phyloP scores from a whole-genome alignment of 2,329 filamentous ascomycete species.

The Hypoxylon sp. region DNA sequence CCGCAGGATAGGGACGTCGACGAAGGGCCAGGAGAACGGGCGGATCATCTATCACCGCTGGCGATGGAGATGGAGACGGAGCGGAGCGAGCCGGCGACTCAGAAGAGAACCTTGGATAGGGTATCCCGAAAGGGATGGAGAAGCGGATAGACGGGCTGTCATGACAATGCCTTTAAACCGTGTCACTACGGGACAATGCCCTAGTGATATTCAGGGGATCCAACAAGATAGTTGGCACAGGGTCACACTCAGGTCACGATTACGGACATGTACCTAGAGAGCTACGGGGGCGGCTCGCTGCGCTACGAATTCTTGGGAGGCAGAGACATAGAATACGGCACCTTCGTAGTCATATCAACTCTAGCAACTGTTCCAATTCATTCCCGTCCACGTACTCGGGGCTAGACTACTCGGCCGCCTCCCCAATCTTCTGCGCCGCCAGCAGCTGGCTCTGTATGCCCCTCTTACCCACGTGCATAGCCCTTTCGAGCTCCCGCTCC shows the following conservation, averaged over 20 bases:
- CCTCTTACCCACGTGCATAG: constrained; percentile 73
- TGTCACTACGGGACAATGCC: too few relatives aligned
- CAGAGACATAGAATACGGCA: too few relatives aligned
- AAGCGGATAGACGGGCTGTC: constrained; percentile 10
- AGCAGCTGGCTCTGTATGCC: constrained; percentile 69
- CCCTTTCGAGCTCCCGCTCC: constrained; percentile 71
- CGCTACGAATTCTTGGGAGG: too few relatives aligned
- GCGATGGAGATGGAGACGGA: constrained; percentile 1
- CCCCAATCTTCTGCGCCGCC: constrained; percentile 39
- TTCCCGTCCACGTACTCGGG: not conserved
- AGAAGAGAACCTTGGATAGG: constrained; percentile 8
- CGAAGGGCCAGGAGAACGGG: not conserved
- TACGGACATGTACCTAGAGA: too few relatives aligned
- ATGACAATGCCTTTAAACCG: too few relatives aligned
- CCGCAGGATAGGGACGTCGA: not conserved
- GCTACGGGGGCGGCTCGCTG: too few relatives aligned
- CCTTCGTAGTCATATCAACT: too few relatives aligned
- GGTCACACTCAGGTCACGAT: too few relatives aligned
- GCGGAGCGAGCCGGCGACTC: not conserved
- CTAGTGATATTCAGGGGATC: too few relatives aligned
- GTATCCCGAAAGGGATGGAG: constrained; percentile 19
- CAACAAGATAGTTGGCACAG: too few relatives aligned
- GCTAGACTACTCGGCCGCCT: constrained; percentile 14
- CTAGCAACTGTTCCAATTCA: not conserved
- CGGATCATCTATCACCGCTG: not conserved